These are phyloP conservation scores for Cercospora zeina DNA, from an alignment of 2,329 filamentous ascomycete species.

Conservation along the genomic window DNA sequence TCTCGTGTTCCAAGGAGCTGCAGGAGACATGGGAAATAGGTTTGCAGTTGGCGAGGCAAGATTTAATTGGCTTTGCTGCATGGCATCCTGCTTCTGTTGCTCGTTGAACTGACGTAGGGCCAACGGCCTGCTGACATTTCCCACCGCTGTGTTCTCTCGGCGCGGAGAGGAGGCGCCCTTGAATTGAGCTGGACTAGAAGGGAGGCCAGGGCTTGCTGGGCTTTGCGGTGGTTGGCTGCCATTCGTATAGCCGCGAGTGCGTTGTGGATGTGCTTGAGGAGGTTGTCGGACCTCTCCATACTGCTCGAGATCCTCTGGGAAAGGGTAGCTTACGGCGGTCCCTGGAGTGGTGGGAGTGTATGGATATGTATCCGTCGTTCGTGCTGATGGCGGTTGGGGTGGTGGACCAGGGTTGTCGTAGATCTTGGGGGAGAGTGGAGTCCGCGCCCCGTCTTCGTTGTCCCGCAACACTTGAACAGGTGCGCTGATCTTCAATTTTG, in stretches of 20 bases:
- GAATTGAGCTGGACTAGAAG: constrained; percentile 8
- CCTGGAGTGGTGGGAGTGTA: constrained; percentile 38
- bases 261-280: constrained; percentile 35
- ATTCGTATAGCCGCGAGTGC: neutral
- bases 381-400: constrained; percentile 51
- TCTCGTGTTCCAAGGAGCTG: neutral
- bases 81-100: neutral
- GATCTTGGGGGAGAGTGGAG: constrained; percentile 58
- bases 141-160: neutral
- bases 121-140: neutral
- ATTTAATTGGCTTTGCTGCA: neutral
- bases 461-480: constrained; percentile 48
- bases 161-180: neutral
- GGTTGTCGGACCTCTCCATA: constrained; percentile 30
- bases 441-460: constrained; percentile 49
- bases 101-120: constrained; percentile 1
- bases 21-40: neutral
- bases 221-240: neutral
- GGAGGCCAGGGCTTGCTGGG: constrained; percentile 2
- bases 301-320: constrained; percentile 28
- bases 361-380: constrained; percentile 34
- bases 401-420: constrained; percentile 56
- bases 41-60: neutral
- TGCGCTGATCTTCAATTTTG: constrained; percentile 55
- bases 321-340: constrained; percentile 31